Evolutionary conservation across 2,329 filamentous ascomycete genomes (phyloP).

Genomic region (Stachybotrys echinatus): DNA sequence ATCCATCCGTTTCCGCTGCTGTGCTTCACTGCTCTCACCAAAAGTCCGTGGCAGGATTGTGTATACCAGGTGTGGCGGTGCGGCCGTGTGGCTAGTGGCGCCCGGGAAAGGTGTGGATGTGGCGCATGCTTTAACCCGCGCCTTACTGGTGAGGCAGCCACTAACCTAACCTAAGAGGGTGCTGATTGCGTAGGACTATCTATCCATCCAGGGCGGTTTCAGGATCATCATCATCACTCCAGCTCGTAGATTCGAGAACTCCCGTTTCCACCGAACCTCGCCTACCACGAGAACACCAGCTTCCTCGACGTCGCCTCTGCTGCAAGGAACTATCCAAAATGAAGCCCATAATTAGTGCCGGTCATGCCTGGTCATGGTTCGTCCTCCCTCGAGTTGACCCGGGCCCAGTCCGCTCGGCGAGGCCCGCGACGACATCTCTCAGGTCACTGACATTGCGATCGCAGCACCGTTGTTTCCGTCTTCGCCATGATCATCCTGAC

Average conservation of each 20-base stretch:
- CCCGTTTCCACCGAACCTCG: not conserved
- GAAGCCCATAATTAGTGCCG: constrained; percentile 89
- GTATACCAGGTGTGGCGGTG: not conserved
- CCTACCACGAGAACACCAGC: not conserved
- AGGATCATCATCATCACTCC: not conserved
- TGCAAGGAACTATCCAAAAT: constrained; percentile 46
- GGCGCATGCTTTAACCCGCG: constrained; percentile 7
- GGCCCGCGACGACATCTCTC: not conserved
- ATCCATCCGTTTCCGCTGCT: too few relatives aligned
- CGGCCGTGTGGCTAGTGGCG: not conserved
- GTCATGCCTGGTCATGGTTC: constrained; percentile 95
- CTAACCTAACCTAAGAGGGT: too few relatives aligned
- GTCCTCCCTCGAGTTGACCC: constrained; percentile 20
- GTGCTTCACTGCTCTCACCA: too few relatives aligned
- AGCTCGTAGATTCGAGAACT: constrained; percentile 10
- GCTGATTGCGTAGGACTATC: not conserved
- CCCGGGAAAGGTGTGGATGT: not conserved
- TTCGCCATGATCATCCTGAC: constrained; percentile 63
- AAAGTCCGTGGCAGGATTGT: too few relatives aligned
- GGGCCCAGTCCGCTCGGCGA: not conserved
- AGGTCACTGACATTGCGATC: not conserved
- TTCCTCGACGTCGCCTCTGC: not conserved
- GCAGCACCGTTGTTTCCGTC: constrained; percentile 66
- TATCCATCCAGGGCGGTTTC: too few relatives aligned
- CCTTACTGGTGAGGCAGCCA: constrained; percentile 22